Conservation (phyloP, 2,329 filamentous ascomycete species). For the Pseudophaeomoniella oleicola region DNA sequence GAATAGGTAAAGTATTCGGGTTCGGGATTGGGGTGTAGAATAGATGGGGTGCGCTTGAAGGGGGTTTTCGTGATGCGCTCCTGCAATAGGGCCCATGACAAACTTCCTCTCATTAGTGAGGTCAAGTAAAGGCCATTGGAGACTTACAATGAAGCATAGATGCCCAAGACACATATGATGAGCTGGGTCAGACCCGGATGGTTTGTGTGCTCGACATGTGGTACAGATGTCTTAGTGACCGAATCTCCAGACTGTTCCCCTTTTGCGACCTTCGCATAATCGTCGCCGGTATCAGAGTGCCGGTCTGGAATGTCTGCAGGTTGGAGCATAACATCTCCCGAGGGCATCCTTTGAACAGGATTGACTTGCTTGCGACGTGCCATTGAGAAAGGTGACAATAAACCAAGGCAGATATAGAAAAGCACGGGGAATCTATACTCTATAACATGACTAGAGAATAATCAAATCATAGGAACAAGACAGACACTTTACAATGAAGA, state of each 20-base stretch:
- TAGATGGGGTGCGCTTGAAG: slow-evolving; percentile 50
- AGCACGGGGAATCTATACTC: too few relatives aligned
- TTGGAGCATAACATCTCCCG: slow-evolving; percentile 46
- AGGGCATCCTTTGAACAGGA: slow-evolving; percentile 50
- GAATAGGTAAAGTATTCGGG: slow-evolving; percentile 77
- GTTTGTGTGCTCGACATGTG: slow-evolving; percentile 16
- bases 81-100: slow-evolving; percentile 93
- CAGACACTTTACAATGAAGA: too few relatives aligned
- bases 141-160: slow-evolving; percentile 85
- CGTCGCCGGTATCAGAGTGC: slow-evolving; percentile 17
- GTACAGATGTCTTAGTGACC: slow-evolving; percentile 10
- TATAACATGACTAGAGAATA: too few relatives aligned
- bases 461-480: too few relatives aligned
- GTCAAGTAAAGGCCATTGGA: not conserved
- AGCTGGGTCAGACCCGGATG: slow-evolving; percentile 57
- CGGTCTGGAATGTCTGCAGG: slow-evolving; percentile 17
- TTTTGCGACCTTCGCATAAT: slow-evolving; percentile 10
- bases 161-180: slow-evolving; percentile 77
- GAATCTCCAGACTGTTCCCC: slow-evolving; percentile 9
- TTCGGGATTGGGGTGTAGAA: slow-evolving; percentile 19
- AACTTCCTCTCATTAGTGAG: slow-evolving; percentile 30
- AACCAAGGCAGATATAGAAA: too few relatives aligned
- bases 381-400: slow-evolving; percentile 37
- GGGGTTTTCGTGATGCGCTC: slow-evolving; percentile 91
- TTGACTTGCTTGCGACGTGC: slow-evolving; percentile 55